These are phyloP conservation scores for Trichophyton mentagrophytes DNA, from an alignment of 2,329 filamentous ascomycete species.

Conservation along the genomic window DNA sequence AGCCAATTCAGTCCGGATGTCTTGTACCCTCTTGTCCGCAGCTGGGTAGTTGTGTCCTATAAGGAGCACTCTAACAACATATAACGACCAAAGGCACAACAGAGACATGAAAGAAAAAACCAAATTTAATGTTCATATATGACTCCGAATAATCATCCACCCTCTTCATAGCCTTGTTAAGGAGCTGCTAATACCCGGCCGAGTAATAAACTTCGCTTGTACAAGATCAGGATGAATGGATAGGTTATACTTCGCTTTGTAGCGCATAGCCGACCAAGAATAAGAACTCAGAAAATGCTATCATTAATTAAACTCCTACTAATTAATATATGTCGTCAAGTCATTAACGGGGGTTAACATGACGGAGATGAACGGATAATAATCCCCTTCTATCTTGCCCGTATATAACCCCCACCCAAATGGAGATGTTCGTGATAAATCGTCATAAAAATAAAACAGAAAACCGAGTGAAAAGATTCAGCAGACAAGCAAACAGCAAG, in stretches of 20 bases:
- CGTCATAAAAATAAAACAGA: slow-evolving; percentile 1
- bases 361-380: background rate
- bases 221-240: background rate
- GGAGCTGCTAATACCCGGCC: background rate
- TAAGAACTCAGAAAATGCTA: background rate
- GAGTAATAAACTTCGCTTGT: background rate
- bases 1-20: background rate
- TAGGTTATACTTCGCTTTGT: background rate
- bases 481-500: no score
- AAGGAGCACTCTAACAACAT: background rate
- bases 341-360: slow-evolving; percentile 2
- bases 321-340: slow-evolving; percentile 3
- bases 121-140: background rate
- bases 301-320: slow-evolving; percentile 3
- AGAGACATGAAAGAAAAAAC: background rate
- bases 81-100: background rate
- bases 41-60: background rate
- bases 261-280: background rate
- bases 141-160: background rate
- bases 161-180: background rate
- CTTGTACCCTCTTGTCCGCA: background rate
- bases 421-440: slow-evolving; percentile 4
- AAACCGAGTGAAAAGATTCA: background rate
- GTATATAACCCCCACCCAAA: background rate
- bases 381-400: background rate